Evolutionary conservation across 202 grass and related monocot genomes (phyloP).

Genomic region (Brachypodium distachyon): DNA sequence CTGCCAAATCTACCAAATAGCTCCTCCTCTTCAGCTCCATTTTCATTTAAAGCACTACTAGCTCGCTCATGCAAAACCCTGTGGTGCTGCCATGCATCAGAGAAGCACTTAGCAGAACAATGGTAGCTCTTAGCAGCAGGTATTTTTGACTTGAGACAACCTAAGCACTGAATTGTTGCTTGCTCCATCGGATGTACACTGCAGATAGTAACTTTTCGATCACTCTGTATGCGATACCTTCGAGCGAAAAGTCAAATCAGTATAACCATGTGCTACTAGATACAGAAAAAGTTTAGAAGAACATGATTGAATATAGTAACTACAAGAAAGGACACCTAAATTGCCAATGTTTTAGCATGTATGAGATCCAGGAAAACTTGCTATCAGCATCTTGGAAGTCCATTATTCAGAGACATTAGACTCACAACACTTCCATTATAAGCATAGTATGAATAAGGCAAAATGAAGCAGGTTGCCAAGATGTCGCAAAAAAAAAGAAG

Average conservation of each 20-base stretch:
- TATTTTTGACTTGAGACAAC: slow-evolving; percentile 93
- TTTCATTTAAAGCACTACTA: slow-evolving; percentile 66
- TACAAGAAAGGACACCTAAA: neutral
- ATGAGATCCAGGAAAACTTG: neutral
- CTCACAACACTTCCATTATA: neutral
- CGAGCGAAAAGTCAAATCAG: slow-evolving; percentile 31
- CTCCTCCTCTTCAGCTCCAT: slow-evolving; percentile 85
- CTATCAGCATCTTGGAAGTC: neutral
- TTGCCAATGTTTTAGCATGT: neutral
- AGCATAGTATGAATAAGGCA: neutral
- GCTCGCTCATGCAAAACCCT: slow-evolving; percentile 85
- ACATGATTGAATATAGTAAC: neutral
- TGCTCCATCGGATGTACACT: slow-evolving; percentile 91
- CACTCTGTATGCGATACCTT: slow-evolving; percentile 95
- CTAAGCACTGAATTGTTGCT: slow-evolving; percentile 94
- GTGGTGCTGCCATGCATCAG: slow-evolving; percentile 96
- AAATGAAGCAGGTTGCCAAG: neutral
- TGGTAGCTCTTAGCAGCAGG: slow-evolving; percentile 92
- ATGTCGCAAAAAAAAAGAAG: neutral
- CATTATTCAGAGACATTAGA: neutral
- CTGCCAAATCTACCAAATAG: slow-evolving; percentile 74
- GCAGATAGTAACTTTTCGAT: slow-evolving; percentile 70
- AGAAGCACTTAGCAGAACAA: slow-evolving; percentile 86
- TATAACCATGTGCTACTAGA: slow-evolving; percentile 10
- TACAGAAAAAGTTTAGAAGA: slow-evolving; percentile 2